A percentile compares a stretch with the other conserved stretches of the same genome.
These are phyloP conservation scores for Arthrobotrys pseudoclavata DNA, from an alignment of 2,329 filamentous ascomycete genomes.

Conservation along the genomic window DNA sequence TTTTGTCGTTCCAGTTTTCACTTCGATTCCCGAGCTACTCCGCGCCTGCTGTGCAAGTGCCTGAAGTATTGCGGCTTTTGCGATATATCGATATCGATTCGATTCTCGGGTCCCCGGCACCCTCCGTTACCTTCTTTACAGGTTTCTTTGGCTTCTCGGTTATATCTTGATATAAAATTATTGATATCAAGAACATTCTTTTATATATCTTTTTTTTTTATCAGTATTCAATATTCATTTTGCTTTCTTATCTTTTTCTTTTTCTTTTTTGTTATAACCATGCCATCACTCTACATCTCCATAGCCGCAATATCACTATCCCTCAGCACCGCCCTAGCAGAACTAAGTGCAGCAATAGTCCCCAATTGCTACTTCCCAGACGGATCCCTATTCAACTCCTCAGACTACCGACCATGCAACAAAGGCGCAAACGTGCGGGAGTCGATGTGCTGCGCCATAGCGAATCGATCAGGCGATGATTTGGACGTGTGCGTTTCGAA, in stretches of 20 bases:
- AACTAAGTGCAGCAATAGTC: neutral
- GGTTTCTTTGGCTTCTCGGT: neutral
- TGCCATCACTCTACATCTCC: neutral
- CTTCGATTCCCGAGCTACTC: neutral
- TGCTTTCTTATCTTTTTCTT: neutral
- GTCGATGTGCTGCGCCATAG: neutral
- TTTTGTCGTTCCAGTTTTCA: neutral
- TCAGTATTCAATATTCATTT: neutral
- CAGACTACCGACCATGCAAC: neutral
- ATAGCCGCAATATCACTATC: neutral
- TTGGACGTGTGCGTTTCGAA: neutral
- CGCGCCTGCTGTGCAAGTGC: conserved; percentile 5
- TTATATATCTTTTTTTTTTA: no score
- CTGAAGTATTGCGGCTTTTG: neutral
- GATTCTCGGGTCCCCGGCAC: neutral
- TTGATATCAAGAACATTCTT: neutral
- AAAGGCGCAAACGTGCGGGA: neutral
- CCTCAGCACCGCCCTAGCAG: neutral
- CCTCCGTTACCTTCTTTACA: neutral
- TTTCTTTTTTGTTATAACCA: neutral
- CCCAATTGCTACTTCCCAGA: neutral
- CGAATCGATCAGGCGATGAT: neutral
- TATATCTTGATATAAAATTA: neutral
- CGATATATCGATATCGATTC: neutral
- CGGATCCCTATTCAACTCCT: neutral